These are phyloP conservation scores for Zostera marina DNA, from an alignment of 116 monocot species.

Conservation along the genomic window DNA sequence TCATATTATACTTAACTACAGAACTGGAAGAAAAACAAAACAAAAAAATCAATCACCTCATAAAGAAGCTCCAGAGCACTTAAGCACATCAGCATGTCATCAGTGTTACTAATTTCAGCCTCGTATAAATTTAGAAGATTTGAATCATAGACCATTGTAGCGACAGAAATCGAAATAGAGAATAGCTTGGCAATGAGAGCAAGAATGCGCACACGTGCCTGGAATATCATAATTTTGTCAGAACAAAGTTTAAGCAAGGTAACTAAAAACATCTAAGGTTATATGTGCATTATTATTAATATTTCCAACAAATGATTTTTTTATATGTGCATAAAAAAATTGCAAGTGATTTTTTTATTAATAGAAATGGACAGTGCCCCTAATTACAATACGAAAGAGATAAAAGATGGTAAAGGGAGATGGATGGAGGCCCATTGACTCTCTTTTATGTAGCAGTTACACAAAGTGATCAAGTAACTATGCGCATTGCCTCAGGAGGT, in stretches of 20 bases:
- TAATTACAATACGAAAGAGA: too few relatives aligned
- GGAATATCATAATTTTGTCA: conserved; percentile 4
- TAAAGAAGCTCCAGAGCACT: conserved; percentile 87
- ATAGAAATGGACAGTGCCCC: too few relatives aligned
- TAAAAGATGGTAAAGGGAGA: too few relatives aligned
- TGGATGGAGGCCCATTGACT: too few relatives aligned
- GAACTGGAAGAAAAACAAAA: neutral
- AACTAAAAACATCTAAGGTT: neutral
- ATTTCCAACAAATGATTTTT: too few relatives aligned
- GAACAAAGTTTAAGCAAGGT: neutral
- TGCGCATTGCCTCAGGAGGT: too few relatives aligned
- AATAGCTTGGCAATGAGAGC: conserved; percentile 69
- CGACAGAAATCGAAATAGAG: conserved; percentile 48
- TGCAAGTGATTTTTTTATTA: too few relatives aligned
- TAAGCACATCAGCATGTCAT: conserved; percentile 56
- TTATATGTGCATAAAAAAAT: too few relatives aligned
- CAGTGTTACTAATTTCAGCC: conserved; percentile 39
- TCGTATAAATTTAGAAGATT: conserved; percentile 60
- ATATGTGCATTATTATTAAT: neutral
- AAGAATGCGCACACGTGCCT: conserved; percentile 75
- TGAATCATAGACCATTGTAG: conserved; percentile 42
- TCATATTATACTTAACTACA: too few relatives aligned
- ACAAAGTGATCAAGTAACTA: too few relatives aligned
- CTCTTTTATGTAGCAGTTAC: too few relatives aligned
- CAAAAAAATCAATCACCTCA: conserved; percentile 38